Evolutionary conservation across 768 basidiomycete genomes (phyloP), one percentile per base, ranked within the genome.

Genomic region (Gloeopeniophorella convolvens): DNA sequence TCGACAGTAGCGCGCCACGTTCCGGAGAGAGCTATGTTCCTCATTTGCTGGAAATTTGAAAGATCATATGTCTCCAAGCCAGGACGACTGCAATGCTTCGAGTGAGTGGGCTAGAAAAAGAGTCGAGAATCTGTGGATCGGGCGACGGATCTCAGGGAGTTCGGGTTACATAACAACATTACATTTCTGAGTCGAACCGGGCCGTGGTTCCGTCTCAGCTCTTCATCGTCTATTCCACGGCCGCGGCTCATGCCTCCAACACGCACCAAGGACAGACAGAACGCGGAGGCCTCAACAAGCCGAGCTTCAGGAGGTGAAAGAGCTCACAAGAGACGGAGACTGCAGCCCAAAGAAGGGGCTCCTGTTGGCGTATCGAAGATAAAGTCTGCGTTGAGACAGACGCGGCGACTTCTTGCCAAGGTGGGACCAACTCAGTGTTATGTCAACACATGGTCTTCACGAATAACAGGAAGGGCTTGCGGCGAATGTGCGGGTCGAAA

Each of bases 321-420:
- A 26, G 33, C 0, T 11, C 11, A 33, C 12, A 42, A 27, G 28
- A 27, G 26, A 31, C 36, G 13, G 23, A 8, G 15, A 4, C 32
- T 28, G 10, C 40, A 33, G 18, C 18, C 0, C 1, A 48, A 43
- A 12, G 49, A 58, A 21, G 33, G 20, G 48, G 65, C 62, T 3
- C 44, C 72, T 5, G 84, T 83, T 3, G 91, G 92, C 13, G 76
- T 92, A 5, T 86, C 86, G 59, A 96, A 91, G 67, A 69, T 95
- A 56, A 97, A 96, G 65, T 77, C 91, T 5, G 72, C 82, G 23
- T 68, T 97, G 45, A 72, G 94, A 46, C 92, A 95, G 68, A 85
- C 91, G 1, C 78, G 79, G 54, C 71, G 94, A 40, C 68, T 97
- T 31, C 73, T 95, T 28, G 84, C 86, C 21, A 93, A 86, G 75